phyloP scores from a whole-genome alignment of 192 early-diverging fungal species.

The Thamnidium elegans region DNA sequence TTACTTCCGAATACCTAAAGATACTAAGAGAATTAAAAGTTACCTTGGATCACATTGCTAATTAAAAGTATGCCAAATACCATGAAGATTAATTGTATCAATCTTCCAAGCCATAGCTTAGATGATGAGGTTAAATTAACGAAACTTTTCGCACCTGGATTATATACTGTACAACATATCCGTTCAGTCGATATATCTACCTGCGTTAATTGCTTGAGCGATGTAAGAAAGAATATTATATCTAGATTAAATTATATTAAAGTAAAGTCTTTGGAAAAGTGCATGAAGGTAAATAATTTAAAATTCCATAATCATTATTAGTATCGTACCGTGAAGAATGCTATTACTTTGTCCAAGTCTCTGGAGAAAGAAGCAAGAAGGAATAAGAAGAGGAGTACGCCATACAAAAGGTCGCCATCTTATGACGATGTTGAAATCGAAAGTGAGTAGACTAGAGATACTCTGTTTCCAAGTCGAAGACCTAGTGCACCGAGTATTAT shows the following conservation, averaged over 20 bases:
- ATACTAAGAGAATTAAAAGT: too few species aligned
- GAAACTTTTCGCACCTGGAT: background rate
- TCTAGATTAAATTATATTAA: background rate
- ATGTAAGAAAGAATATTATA: background rate
- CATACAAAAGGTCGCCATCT: background rate
- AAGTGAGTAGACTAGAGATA: background rate
- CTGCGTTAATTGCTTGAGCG: background rate
- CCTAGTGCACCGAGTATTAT: too few species aligned
- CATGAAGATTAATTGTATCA: conserved; percentile 1
- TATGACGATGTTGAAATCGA: background rate
- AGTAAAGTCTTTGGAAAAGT: background rate
- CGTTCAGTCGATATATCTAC: background rate
- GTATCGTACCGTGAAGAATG: background rate
- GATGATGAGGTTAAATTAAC: background rate
- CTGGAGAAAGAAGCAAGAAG: background rate
- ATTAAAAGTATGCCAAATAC: background rate
- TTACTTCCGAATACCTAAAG: too few species aligned
- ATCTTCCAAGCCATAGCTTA: background rate
- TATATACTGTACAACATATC: background rate
- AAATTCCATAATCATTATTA: conserved; percentile 4
- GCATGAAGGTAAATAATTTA: background rate
- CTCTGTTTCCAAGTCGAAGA: too few species aligned
- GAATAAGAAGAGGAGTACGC: background rate
- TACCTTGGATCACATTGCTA: conserved; percentile 1
- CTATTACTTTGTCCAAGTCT: background rate